Conservation (phyloP, 441 rosid genomes). For the Omphalea diandra region DNA sequence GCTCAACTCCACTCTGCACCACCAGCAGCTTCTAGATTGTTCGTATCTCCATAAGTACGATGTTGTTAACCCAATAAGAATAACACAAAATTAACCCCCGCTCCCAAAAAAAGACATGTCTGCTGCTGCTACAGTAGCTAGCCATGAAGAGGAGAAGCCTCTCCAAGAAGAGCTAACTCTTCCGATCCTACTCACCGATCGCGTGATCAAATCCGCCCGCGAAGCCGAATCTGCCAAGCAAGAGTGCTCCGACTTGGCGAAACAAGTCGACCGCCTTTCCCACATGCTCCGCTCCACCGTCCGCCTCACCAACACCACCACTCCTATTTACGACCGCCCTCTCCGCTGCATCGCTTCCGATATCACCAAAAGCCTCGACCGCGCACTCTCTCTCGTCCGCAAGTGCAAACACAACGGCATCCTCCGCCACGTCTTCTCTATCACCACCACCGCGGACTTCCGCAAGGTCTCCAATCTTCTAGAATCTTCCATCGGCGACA, state of each 20-base stretch:
- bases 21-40: background rate
- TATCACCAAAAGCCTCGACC: constrained; percentile 54
- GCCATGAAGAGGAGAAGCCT: constrained; percentile 29
- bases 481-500: no score
- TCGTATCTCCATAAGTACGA: background rate
- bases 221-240: constrained; percentile 46
- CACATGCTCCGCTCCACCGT: constrained; percentile 53
- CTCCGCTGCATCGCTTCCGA: constrained; percentile 46
- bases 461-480: no score
- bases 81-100: no score
- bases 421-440: constrained; percentile 58
- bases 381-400: constrained; percentile 45
- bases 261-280: constrained; percentile 45
- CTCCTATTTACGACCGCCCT: constrained; percentile 53
- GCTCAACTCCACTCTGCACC: no score
- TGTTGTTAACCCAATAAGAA: background rate
- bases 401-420: constrained; percentile 51
- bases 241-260: constrained; percentile 46
- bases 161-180: constrained; percentile 38
- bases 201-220: constrained; percentile 38
- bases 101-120: constrained; percentile 15
- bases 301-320: constrained; percentile 38
- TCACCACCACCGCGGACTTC: background rate
- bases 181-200: constrained; percentile 43
- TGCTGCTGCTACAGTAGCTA: background rate